Base-by-base conservation (phyloP, 805 yeast species). In the Candida pseudoglaebosa region DNA sequence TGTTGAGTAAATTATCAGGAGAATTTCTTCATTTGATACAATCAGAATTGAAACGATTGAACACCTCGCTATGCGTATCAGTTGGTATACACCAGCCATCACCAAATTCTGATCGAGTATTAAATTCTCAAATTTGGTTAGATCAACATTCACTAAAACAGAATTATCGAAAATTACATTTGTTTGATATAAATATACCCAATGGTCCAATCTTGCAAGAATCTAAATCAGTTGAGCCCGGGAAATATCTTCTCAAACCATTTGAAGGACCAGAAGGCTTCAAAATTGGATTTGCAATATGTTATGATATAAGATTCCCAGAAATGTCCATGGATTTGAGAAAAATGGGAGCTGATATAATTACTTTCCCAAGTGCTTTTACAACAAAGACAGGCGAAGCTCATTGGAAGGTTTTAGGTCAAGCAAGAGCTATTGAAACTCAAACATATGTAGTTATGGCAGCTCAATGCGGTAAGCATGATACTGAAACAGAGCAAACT, bases 11-110 rank as follows among this genome's bases (percentile, higher is more conserved):
- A 1, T 29, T 39, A 13, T 26, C 38, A 3, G 38, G 58, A 5
- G 28, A 41, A 15, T 42, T 46, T 30, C 20, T 41, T 17, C 44
- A 38, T 17, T 42, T 47, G 8, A 28, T 42, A 8, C 35, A 31
- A 66, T 8, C 39, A 47, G 17, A 39, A 50, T 2, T 39, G 9
- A 31, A 19, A 14, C 12, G 33, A 19, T 28, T 32, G 9, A 74
- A 76, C 2, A 59, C 63, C 8, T 62, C 67, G 3, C 57, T 85
- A 4, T 77, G 75, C 40, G 86, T 91, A 2, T 82, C 90, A 2
- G 85, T 91, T 19, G 97, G 98, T 0, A 75, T 93, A 15, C 98
- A 93, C 58, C 89, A 87, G 50, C 95, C 96, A 2, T 70, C 80
- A 1, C 50, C 54, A 20, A 52, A 55, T 12, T 18, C 45, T 14